Conservation (phyloP, 352 stramenopile genomes). For the Pythium apleroticum region DNA sequence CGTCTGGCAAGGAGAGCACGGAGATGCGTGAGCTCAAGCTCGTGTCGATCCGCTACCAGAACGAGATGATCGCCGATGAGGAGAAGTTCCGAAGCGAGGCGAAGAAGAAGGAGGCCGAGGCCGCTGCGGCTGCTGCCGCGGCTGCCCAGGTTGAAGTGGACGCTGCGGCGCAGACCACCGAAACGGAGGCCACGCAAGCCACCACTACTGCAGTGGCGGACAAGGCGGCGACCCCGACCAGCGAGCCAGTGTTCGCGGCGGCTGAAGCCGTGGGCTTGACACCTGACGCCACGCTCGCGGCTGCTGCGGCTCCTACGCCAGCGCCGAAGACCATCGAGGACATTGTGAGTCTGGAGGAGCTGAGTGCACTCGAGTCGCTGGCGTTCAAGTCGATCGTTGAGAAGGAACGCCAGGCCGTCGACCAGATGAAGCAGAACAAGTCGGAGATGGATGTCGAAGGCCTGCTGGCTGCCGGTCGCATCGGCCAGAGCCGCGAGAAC, state of each 20-base stretch:
- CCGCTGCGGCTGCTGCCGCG: conserved; percentile 36
- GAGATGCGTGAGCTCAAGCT: conserved; percentile 85
- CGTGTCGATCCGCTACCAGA: conserved; percentile 95
- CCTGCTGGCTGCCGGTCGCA: conserved; percentile 72
- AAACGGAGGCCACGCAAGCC: not conserved
- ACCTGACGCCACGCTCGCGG: conserved; percentile 25
- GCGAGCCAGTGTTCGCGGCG: conserved; percentile 23
- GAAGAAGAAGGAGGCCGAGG: conserved; percentile 79
- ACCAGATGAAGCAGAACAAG: conserved; percentile 87
- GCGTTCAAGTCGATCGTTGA: conserved; percentile 87
- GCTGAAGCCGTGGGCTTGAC: conserved; percentile 19
- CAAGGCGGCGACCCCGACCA: conserved; percentile 1
- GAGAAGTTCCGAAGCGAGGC: conserved; percentile 89
- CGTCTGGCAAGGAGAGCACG: conserved; percentile 57
- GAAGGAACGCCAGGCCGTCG: conserved; percentile 82
- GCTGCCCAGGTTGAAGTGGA: conserved; percentile 36
- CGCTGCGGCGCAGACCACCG: conserved; percentile 22
- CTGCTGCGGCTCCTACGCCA: conserved; percentile 25
- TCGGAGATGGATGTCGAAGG: conserved; percentile 88
- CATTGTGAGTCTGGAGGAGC: conserved; percentile 79
- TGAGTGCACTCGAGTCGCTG: conserved; percentile 80
- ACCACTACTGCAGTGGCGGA: conserved; percentile 16
- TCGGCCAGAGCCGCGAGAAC: conserved; percentile 82
- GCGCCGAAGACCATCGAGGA: conserved; percentile 60
- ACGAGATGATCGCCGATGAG: conserved; percentile 93